These are phyloP conservation scores for Gaultheria prostrata DNA, from an alignment of 148 eudicot species.

Conservation along the genomic window DNA sequence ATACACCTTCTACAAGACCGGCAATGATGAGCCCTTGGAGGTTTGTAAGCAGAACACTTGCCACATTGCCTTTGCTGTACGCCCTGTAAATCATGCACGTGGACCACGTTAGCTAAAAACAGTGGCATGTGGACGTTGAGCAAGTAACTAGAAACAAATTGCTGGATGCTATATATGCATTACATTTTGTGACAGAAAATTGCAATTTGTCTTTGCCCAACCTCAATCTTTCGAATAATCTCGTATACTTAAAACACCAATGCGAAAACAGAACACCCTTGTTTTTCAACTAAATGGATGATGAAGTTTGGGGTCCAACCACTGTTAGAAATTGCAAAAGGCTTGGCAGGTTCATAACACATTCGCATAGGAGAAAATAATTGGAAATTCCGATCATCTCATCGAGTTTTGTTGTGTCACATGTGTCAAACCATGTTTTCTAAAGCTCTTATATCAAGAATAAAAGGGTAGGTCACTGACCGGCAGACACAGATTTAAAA, in stretches of 20 bases:
- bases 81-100: conserved; percentile 25
- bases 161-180: neutral
- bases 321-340: neutral
- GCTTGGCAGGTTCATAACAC: neutral
- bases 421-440: neutral
- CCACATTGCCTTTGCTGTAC: conserved; percentile 37
- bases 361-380: neutral
- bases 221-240: neutral
- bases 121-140: neutral
- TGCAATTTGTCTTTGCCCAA: neutral
- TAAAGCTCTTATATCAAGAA: neutral
- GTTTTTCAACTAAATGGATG: neutral
- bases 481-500: neutral
- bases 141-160: neutral
- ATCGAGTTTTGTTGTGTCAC: neutral
- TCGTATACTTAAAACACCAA: neutral
- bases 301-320: neutral
- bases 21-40: conserved; percentile 75
- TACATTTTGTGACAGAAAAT: neutral
- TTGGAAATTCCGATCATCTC: neutral
- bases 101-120: neutral
- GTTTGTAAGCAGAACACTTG: conserved; percentile 61
- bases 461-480: neutral
- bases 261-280: neutral
- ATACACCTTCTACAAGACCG: conserved; percentile 60